phyloP scores from a whole-genome alignment of 2,329 filamentous ascomycete genomes.

The Diaporthe amygdali region DNA sequence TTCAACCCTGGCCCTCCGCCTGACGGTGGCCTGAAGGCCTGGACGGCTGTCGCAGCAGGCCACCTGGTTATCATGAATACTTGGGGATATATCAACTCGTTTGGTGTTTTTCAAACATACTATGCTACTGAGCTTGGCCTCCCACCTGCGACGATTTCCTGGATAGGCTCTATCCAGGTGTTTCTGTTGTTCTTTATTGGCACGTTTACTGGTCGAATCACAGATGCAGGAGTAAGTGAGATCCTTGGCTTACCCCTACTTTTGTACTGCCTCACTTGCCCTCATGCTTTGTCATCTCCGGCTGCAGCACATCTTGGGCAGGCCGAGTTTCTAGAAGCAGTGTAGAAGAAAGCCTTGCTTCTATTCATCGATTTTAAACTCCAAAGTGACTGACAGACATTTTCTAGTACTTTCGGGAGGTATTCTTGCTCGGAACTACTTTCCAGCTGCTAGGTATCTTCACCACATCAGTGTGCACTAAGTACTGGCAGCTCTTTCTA shows the following conservation, averaged over 20 bases:
- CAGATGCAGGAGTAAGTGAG: conserved; percentile 51
- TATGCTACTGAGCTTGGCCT: conserved; percentile 47
- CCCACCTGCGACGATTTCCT: conserved; percentile 52
- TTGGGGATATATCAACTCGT: conserved; percentile 61
- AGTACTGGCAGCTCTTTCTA: conserved; percentile 62
- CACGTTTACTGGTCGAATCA: conserved; percentile 56
- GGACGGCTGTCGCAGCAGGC: conserved; percentile 45
- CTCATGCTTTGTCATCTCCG: not conserved
- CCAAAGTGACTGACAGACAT: not conserved
- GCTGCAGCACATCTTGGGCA: not conserved
- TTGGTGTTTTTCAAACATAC: conserved; percentile 61
- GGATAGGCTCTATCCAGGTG: conserved; percentile 60
- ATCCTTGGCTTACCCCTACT: not conserved
- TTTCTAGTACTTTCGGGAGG: conserved; percentile 46
- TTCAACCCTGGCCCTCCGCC: conserved; percentile 53
- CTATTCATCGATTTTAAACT: rapidly evolving
- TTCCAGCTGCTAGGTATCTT: conserved; percentile 55
- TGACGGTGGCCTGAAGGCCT: conserved; percentile 54
- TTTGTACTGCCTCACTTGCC: not conserved
- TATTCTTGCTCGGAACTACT: conserved; percentile 45
- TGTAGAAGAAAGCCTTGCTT: not conserved
- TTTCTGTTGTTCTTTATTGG: conserved; percentile 62
- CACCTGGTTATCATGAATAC: conserved; percentile 58
- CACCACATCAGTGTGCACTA: conserved; percentile 44
- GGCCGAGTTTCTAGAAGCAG: too few relatives aligned